phyloP scores from a whole-genome alignment of 2,329 filamentous ascomycete species.

The Paecilomyces fulvus region DNA sequence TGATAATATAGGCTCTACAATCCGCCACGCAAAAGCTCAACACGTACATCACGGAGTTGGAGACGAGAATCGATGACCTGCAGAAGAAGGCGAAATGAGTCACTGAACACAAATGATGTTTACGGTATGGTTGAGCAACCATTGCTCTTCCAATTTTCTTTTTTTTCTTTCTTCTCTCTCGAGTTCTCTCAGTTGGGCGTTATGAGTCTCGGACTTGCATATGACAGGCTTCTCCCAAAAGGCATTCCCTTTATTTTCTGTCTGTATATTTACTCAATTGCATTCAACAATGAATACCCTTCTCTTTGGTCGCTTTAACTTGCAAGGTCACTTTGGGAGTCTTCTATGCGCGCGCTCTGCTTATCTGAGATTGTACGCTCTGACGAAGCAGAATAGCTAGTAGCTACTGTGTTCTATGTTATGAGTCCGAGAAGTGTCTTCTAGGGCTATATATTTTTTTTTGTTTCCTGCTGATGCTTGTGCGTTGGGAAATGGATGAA shows the following conservation, averaged over 20 bases:
- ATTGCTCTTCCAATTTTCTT: not conserved
- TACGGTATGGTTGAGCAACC: not conserved
- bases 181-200: not conserved
- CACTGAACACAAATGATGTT: not conserved
- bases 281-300: not conserved
- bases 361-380: not conserved
- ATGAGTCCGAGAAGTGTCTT: not conserved
- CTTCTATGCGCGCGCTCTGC: not conserved
- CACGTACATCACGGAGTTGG: conserved; percentile 70
- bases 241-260: not conserved
- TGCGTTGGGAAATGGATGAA: not conserved
- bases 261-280: not conserved
- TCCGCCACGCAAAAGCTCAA: conserved; percentile 78
- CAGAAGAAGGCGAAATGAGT: conserved; percentile 56
- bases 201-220: not conserved
- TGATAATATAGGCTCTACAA: conserved; percentile 63
- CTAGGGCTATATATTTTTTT: not conserved
- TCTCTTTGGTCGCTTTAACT: not conserved
- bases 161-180: conserved; percentile 3
- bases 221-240: not conserved
- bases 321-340: not conserved
- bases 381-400: not conserved
- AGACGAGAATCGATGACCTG: conserved; percentile 64
- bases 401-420: not conserved
- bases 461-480: not conserved